Evolutionary conservation across 768 basidiomycete species (phyloP), one percentile per base, ranked within the genome.

Genomic region (Phanerochaete carnosa): DNA sequence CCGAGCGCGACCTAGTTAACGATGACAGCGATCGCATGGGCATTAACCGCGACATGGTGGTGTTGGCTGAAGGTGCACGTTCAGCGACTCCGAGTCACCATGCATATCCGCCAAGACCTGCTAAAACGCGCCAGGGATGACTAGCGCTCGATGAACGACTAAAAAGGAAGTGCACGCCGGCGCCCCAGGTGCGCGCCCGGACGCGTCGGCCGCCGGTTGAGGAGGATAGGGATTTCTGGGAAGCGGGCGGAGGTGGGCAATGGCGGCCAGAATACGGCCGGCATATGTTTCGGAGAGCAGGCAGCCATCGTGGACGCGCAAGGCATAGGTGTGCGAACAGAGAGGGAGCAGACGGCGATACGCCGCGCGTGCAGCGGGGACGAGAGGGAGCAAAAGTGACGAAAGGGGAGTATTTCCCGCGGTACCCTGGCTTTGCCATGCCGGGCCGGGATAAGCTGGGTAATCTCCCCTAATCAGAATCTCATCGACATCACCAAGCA

Each of bases 401-500:
- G 32, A 49, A 47, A 33, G 46, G 61, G 49, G 50, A 13, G 45
- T 15, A 50, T 32, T 60, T 60, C 58, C 59, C 58, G 58, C 62
- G 62, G 49, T 60, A 22, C 28, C 62, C 62, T 30, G 29, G 57
- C 56, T n/a, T 57, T 43, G 35, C 55, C 60, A n/a, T 46, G 46
- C 61, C 63, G 67, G 65, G 47, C 69, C 65, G 69, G 65, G 47
- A 46, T 50, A 50, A 53, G 32, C 59, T 61, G 50, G 33, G 62
- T 60, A 63, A 60, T 60, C 62, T 37, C 45, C 45, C 43, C 62
- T 60, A 60, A 69, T 69, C 39, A 43, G 39, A 43, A 12, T 19
- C 70, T 68, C 67, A 69, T 71, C 68, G 67, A 67, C 68, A 69
- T 71, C 67, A 64, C 64, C 65, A 45, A 19, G 26, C 30, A 53